phyloP scores from a whole-genome alignment of 495 filamentous ascomycete genomes.

The Penicillium malachiteum region DNA sequence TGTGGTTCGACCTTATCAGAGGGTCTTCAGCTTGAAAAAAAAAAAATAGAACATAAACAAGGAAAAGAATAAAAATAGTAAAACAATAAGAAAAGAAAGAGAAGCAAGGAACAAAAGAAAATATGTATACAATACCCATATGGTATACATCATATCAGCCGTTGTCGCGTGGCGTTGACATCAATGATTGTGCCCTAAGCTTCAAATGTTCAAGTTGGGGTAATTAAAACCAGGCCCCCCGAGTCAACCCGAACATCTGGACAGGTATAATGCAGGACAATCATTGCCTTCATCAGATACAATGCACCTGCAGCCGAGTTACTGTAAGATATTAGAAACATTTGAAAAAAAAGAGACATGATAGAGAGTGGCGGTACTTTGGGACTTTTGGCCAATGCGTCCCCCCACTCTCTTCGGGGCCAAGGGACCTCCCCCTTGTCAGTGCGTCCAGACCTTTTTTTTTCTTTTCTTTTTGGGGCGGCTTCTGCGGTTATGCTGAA shows the following conservation, averaged over 20 bases:
- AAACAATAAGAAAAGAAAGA: neutral
- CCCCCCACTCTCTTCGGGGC: neutral
- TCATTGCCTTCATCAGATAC: neutral
- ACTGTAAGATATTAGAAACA: neutral
- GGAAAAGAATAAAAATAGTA: neutral
- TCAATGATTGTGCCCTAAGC: too few relatives aligned
- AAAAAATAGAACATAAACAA: too few relatives aligned
- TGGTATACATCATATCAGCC: too few relatives aligned
- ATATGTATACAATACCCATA: neutral
- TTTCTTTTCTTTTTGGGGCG: slow-evolving; percentile 12
- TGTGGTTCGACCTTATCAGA: neutral
- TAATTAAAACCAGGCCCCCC: neutral
- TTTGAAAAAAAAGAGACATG: neutral
- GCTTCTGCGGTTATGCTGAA: slow-evolving; percentile 24
- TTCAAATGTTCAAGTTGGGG: too few relatives aligned
- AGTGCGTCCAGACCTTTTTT: neutral
- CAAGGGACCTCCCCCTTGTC: neutral
- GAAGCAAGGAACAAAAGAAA: neutral
- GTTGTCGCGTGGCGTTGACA: too few relatives aligned
- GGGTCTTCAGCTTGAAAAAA: neutral
- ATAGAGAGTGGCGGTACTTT: slow-evolving; percentile 1
- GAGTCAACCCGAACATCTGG: neutral
- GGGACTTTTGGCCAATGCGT: neutral
- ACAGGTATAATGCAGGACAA: neutral
- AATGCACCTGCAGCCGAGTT: neutral